These are phyloP conservation scores for Terana coerulea DNA, from an alignment of 768 basidiomycete species.

Conservation along the genomic window DNA sequence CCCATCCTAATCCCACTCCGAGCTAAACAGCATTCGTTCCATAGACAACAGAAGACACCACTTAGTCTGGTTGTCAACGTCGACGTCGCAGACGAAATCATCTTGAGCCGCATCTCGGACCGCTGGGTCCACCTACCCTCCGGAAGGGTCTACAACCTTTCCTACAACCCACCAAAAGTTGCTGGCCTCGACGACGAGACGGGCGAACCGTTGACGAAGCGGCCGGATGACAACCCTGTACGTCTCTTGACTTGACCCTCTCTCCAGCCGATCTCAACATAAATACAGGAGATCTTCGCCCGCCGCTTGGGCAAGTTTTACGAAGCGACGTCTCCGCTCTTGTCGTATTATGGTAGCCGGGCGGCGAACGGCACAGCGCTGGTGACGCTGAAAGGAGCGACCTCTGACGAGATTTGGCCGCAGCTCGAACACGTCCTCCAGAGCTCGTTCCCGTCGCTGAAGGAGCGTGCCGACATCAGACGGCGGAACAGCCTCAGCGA, in stretches of 20 bases:
- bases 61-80: constrained; percentile 82
- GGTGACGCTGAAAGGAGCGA: constrained; percentile 62
- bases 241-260: constrained; percentile 25
- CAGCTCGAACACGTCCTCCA: constrained; percentile 62
- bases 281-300: constrained; percentile 65
- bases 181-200: constrained; percentile 82
- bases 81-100: constrained; percentile 84
- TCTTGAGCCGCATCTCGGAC: constrained; percentile 82
- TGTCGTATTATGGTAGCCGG: constrained; percentile 58
- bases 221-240: constrained; percentile 89
- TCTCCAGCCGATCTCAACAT: neutral
- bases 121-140: constrained; percentile 88
- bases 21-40: neutral
- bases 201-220: constrained; percentile 81
- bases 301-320: constrained; percentile 78
- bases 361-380: constrained; percentile 48
- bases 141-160: constrained; percentile 86
- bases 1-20: neutral
- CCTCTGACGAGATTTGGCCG: constrained; percentile 91
- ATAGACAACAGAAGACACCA: constrained; percentile 58
- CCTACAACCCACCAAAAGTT: constrained; percentile 80
- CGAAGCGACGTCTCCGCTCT: constrained; percentile 73
- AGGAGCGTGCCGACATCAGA: constrained; percentile 44
- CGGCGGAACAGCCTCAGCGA: constrained; percentile 53
- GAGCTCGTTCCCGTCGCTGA: constrained; percentile 53